phyloP scores from a whole-genome alignment of 495 filamentous ascomycete species.

The Penicillium canariense region DNA sequence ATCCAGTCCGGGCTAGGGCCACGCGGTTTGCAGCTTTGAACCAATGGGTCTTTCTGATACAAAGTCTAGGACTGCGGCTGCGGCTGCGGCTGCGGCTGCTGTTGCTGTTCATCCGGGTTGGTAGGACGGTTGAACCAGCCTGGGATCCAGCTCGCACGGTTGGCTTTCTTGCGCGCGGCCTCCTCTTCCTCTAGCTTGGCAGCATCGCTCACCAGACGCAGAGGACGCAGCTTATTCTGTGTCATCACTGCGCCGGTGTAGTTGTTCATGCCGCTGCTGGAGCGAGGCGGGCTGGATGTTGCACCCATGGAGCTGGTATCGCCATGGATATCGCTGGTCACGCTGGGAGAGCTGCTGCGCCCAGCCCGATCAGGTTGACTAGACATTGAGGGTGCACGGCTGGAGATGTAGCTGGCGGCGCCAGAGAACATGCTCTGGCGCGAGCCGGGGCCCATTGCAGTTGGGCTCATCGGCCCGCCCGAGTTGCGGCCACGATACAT shows the following conservation, averaged over 20 bases:
- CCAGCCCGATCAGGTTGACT: slow-evolving; percentile 43
- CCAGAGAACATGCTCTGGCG: slow-evolving; percentile 48
- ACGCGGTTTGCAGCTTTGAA: not conserved
- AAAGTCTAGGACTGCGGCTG: slow-evolving; percentile 7
- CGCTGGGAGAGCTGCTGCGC: slow-evolving; percentile 58
- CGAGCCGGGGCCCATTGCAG: slow-evolving; percentile 43
- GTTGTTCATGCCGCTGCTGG: slow-evolving; percentile 53
- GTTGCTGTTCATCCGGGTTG: slow-evolving; percentile 22
- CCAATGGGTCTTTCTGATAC: no score
- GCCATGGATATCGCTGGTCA: slow-evolving; percentile 57
- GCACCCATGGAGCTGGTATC: slow-evolving; percentile 48
- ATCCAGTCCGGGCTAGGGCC: slow-evolving; percentile 13
- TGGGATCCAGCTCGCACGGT: slow-evolving; percentile 61
- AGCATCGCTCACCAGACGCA: slow-evolving; percentile 70
- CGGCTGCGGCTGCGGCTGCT: slow-evolving; percentile 7
- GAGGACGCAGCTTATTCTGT: slow-evolving; percentile 76
- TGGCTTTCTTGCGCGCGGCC: slow-evolving; percentile 56
- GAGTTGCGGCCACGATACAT: slow-evolving; percentile 77
- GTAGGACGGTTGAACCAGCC: slow-evolving; percentile 48
- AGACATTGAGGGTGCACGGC: slow-evolving; percentile 46
- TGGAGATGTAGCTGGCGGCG: slow-evolving; percentile 39
- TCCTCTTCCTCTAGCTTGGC: slow-evolving; percentile 44
- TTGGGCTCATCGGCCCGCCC: slow-evolving; percentile 52
- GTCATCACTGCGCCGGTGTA: slow-evolving; percentile 60
- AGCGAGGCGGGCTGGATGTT: slow-evolving; percentile 54